A percentile compares a stretch with the other conserved stretches of the same genome.
These are phyloP conservation scores for Sclerotinia minor DNA, from an alignment of 2,329 filamentous ascomycete species.

Conservation along the genomic window DNA sequence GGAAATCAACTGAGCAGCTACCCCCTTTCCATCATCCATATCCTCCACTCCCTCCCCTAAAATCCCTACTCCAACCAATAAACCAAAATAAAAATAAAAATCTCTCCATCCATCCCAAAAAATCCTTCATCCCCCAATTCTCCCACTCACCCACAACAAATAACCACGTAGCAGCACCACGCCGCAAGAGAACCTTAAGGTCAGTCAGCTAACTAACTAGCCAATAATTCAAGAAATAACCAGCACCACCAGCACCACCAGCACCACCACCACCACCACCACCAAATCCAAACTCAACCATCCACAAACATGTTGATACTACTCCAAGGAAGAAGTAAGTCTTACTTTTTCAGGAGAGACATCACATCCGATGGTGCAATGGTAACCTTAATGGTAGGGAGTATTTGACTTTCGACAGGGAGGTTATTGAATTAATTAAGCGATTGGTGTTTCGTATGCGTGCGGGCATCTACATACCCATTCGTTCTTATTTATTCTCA, in stretches of 20 bases:
- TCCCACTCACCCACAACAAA: neutral
- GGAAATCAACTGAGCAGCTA: neutral
- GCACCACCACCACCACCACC: too few relatives aligned
- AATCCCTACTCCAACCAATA: neutral
- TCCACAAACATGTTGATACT: neutral
- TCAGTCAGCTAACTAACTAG: too few relatives aligned
- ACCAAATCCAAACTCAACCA: neutral
- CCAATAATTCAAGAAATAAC: neutral
- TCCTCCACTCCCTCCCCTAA: neutral
- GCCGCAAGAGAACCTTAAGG: too few relatives aligned
- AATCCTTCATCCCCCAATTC: too few relatives aligned
- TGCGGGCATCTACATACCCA: too few relatives aligned
- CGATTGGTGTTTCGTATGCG: neutral
- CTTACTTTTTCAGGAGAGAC: too few relatives aligned
- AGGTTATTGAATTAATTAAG: slow-evolving; percentile 13
- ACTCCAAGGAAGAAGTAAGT: too few relatives aligned
- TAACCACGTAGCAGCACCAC: neutral
- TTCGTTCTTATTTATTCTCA: too few relatives aligned
- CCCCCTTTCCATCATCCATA: neutral
- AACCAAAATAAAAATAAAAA: neutral
- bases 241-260: too few relatives aligned
- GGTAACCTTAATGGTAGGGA: too few relatives aligned
- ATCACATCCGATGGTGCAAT: too few relatives aligned
- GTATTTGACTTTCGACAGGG: too few relatives aligned
- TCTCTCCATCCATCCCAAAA: neutral